phyloP scores from a whole-genome alignment of 768 basidiomycete species.

The Tylopilus rubrobrunneus region DNA sequence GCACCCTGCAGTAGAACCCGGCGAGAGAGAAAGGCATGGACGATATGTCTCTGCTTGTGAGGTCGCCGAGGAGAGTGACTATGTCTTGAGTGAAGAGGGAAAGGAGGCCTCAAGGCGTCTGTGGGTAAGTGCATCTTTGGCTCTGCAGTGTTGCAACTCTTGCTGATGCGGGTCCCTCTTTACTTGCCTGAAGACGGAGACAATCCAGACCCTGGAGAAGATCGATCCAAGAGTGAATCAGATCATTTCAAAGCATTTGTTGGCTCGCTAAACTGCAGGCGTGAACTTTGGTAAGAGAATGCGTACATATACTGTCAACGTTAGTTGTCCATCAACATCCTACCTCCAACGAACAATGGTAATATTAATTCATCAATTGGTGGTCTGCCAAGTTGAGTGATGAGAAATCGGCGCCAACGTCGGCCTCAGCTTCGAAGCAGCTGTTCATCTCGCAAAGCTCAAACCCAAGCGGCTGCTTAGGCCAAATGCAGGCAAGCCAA shows the following conservation, averaged over 20 bases:
- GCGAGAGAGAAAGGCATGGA: conserved; percentile 16
- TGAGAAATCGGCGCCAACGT: too few relatives aligned
- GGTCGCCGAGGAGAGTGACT: conserved; percentile 32
- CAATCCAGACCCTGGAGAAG: conserved; percentile 22
- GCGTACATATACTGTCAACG: too few relatives aligned
- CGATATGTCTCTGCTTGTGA: conserved; percentile 22
- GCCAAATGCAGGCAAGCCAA: conserved; percentile 1
- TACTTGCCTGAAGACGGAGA: conserved; percentile 22
- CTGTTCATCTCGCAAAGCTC: conserved; percentile 20
- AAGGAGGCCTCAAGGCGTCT: conserved; percentile 25
- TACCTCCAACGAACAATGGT: too few relatives aligned
- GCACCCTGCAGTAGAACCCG: conserved; percentile 29
- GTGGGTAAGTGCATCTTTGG: conserved; percentile 28
- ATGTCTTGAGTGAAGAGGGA: conserved; percentile 29
- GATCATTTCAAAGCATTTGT: conserved; percentile 25
- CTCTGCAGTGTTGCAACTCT: not conserved
- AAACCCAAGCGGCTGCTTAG: conserved; percentile 13
- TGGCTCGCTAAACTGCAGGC: conserved; percentile 4
- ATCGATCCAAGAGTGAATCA: conserved; percentile 27
- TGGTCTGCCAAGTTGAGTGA: too few relatives aligned
- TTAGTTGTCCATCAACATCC: too few relatives aligned
- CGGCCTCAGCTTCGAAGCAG: conserved; percentile 29
- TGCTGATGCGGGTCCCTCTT: not conserved
- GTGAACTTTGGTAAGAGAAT: too few relatives aligned
- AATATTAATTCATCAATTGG: too few relatives aligned